Base-by-base conservation (phyloP, 2,329 filamentous ascomycete genomes). In the Cordyceps militaris region DNA sequence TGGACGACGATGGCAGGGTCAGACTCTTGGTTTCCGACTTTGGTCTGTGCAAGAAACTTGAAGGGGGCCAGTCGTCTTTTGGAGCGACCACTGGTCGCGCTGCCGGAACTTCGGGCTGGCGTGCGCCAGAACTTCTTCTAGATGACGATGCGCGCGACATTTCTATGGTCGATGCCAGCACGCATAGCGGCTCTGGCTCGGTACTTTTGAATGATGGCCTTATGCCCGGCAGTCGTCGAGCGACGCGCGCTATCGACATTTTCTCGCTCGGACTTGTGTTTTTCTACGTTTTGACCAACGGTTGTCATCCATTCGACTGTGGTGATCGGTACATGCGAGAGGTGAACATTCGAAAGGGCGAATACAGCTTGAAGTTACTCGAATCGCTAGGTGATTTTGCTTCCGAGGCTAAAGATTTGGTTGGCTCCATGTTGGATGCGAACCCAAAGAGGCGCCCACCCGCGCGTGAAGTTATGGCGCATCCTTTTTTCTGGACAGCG, bases 231-330 rank as follows among this genome's bases (percentile, higher is more conserved):
- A 66, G 66, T 48, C 86, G 91, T 59, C 88, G 94, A 53, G 93
- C 95, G 7, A 99, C 96, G 47, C 87, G 94, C 47, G 90, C 94
- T 9, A 97, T 97, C 61, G 94, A 99, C 69, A 96, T 99, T 26
- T 99, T 99, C 75, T 96, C 92, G 0, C 81, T 99, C 36, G 94
- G 94, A 1, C 87, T 96, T 55, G 91, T 99, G n/a, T 99, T 97
- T 77, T 97, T 92, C 75, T 99, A 97, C 70, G 92, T 97, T n/a
- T 79, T 99, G 60, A 97, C 93, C 1, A 89, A 91, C 61, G 94
- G 94, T 16, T 84, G 82, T 1, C 94, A 99, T 70, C 94, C 94
- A 0, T 99, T 95, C 66, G 93, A 97, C 69, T 92, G 91, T 61
- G 92, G 94, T 57, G 91, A 94, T 67, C 86, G 91, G 51, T 97